phyloP scores from a whole-genome alignment of 768 basidiomycete genomes.

The Boletus vinaceobasis region DNA sequence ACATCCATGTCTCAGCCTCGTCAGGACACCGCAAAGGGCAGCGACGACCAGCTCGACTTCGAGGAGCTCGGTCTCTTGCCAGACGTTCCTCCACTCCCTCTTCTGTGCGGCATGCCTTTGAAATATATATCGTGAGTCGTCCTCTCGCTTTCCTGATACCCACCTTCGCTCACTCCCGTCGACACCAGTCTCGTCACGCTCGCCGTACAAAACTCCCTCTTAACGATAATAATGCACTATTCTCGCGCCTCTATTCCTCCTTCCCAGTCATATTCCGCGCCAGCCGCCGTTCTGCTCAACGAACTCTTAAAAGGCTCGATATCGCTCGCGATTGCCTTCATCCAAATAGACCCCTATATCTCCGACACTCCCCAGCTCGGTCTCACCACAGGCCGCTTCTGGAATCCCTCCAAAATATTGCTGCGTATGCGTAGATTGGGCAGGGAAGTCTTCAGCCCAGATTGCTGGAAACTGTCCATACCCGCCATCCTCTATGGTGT shows the following conservation, averaged over 20 bases:
- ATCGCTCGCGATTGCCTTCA: slow-evolving; percentile 81
- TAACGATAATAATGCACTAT: slow-evolving; percentile 96
- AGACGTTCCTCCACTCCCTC: slow-evolving; percentile 41
- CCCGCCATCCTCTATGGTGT: slow-evolving; percentile 90
- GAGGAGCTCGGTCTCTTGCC: slow-evolving; percentile 44
- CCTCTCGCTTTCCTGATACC: not conserved
- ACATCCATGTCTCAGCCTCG: slow-evolving; percentile 21
- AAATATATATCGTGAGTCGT: slow-evolving; percentile 75
- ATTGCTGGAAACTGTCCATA: slow-evolving; percentile 97
- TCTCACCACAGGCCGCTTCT: slow-evolving; percentile 33
- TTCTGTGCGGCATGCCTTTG: slow-evolving; percentile 65
- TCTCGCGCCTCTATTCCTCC: slow-evolving; percentile 81
- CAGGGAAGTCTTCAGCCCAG: slow-evolving; percentile 76
- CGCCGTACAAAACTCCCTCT: slow-evolving; percentile 85
- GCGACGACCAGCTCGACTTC: slow-evolving; percentile 41
- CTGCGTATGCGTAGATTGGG: slow-evolving; percentile 54
- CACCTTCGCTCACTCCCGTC: not conserved
- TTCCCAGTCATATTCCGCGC: slow-evolving; percentile 83
- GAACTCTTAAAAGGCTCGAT: slow-evolving; percentile 91
- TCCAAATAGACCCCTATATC: slow-evolving; percentile 46
- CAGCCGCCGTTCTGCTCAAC: slow-evolving; percentile 89
- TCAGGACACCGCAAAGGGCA: slow-evolving; percentile 26
- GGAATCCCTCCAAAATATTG: slow-evolving; percentile 34
- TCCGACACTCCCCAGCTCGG: slow-evolving; percentile 31
- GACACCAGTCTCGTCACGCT: slow-evolving; percentile 68